Conservation (phyloP, 148 eudicot species). For the Camellia japonica region DNA sequence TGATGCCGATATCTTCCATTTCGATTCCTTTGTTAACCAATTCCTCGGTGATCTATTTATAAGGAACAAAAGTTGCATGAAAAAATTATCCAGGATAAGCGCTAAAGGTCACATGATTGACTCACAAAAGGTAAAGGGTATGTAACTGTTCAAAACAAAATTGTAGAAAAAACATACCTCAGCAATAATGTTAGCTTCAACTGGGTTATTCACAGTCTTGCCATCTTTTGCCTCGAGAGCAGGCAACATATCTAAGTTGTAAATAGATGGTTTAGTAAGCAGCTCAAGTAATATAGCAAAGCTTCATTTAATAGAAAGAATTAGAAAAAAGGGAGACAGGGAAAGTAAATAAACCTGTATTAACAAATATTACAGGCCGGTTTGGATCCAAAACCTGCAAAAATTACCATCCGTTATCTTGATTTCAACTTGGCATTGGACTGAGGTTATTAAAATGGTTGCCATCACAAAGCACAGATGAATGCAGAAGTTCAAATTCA, state of each 20-base stretch:
- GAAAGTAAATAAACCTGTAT: conserved; percentile 61
- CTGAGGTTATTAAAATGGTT: conserved; percentile 2
- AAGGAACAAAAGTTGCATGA: not conserved
- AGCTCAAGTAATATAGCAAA: not conserved
- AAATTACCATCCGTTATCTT: not conserved
- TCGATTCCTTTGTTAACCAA: conserved; percentile 60
- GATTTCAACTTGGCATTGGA: conserved; percentile 1
- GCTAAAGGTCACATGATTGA: not conserved
- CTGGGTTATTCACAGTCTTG: conserved; percentile 73
- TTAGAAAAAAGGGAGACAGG: conserved; percentile 1
- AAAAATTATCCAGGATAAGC: not conserved
- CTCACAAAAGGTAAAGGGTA: not conserved
- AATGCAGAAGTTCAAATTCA: not conserved
- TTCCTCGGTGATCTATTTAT: conserved; percentile 52
- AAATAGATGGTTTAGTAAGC: conserved; percentile 20
- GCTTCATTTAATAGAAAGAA: not conserved
- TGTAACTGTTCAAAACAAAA: not conserved
- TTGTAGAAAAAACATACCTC: conserved; percentile 43
- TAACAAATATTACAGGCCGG: conserved; percentile 76
- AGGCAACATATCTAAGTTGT: conserved; percentile 62
- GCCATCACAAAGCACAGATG: not conserved
- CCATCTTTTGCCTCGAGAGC: conserved; percentile 70
- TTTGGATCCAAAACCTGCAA: conserved; percentile 67
- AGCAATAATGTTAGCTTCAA: conserved; percentile 73
- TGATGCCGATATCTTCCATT: conserved; percentile 75